phyloP scores from a whole-genome alignment of 2,329 filamentous ascomycete genomes.

The Aureobasidium sp. region DNA sequence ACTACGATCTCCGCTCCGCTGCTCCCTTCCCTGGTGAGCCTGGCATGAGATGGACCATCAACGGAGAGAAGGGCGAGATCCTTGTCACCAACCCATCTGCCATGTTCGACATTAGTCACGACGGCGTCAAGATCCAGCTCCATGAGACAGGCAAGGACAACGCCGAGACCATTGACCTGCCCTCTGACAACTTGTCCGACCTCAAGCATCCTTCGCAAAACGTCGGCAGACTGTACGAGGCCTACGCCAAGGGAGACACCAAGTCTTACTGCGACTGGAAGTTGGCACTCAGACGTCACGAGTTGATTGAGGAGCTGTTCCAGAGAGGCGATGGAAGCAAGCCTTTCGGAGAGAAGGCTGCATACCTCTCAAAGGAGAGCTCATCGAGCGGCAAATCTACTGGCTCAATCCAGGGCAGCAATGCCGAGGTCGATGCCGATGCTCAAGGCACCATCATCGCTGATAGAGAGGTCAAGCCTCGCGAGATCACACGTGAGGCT shows the following conservation, averaged over 20 bases:
- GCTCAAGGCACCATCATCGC: constrained; percentile 44
- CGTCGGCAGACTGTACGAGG: constrained; percentile 11
- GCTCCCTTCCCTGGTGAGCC: constrained; percentile 43
- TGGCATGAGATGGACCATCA: constrained; percentile 42
- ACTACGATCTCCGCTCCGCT: constrained; percentile 40
- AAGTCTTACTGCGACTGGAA: constrained; percentile 10
- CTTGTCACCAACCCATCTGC: background rate
- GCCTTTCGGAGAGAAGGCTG: constrained; percentile 8
- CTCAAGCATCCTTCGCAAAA: constrained; percentile 11
- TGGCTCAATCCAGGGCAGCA: constrained; percentile 24
- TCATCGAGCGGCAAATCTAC: background rate
- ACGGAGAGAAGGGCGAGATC: constrained; percentile 36
- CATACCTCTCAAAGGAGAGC: background rate
- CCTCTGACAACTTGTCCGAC: background rate
- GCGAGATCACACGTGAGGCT: constrained; percentile 43
- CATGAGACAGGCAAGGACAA: background rate
- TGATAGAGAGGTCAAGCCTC: constrained; percentile 48
- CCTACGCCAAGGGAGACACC: constrained; percentile 8
- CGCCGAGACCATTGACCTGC: background rate
- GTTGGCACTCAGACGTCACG: constrained; percentile 3
- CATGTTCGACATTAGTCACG: constrained; percentile 9
- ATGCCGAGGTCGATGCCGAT: constrained; percentile 17
- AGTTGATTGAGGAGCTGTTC: constrained; percentile 13
- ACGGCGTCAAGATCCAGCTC: constrained; percentile 1
- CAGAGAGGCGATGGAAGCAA: constrained; percentile 6